Evolutionary conservation across 371 early-diverging fungal genomes (phyloP), one percentile per base, ranked within the genome.

Genomic region (Polyrhizophydium stewartii): DNA sequence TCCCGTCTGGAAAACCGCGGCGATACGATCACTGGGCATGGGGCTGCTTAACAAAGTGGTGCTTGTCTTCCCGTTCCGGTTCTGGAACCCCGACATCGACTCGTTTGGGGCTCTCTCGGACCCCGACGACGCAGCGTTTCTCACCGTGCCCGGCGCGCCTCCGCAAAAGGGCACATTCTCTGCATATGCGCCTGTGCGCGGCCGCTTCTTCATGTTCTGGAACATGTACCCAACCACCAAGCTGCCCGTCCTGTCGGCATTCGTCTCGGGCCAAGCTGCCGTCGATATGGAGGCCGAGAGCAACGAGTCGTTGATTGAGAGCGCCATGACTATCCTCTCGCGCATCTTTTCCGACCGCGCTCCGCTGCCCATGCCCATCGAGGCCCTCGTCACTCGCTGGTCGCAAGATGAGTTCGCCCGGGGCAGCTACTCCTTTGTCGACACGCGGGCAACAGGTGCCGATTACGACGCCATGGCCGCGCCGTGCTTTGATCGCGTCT

Each of bases 11-110:
- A 78, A 78, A 31, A 38, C 56, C 19, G 51, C 59, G 17, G 70
- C 75, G 16, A 73, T 78, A 22, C 49, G 55, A 21, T 47, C 56
- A 16, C 59, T 78, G 28, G 76, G 72, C 1, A 73, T 73, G 62
- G 79, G 79, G 2, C 10, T 65, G 41, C 56, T 78, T 46, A 78
- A 78, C 63, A 78, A 77, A 46, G 63, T 78, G 40, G 70, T 78
- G 1, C 64, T 78, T 19, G 74, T 75, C 17, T 78, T 78, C 47
- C 67, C 66, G 0, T 57, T 62, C 17, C 49, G 56, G 7, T 78
- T 78, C 58, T 78, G 78, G 78, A 63, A 74, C 30, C 24, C 61
- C 1, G 30, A 57, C 1, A 56, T 64, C 0, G 78, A 73, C 35
- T 59, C 69, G 16, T 78, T 78, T 68, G 78, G 78, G 6, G 70